A percentile compares a stretch with the other conserved stretches of the same genome.
phyloP scores from a whole-genome alignment of 1,139 yeast genomes.

The Suhomyces bokatorum region DNA sequence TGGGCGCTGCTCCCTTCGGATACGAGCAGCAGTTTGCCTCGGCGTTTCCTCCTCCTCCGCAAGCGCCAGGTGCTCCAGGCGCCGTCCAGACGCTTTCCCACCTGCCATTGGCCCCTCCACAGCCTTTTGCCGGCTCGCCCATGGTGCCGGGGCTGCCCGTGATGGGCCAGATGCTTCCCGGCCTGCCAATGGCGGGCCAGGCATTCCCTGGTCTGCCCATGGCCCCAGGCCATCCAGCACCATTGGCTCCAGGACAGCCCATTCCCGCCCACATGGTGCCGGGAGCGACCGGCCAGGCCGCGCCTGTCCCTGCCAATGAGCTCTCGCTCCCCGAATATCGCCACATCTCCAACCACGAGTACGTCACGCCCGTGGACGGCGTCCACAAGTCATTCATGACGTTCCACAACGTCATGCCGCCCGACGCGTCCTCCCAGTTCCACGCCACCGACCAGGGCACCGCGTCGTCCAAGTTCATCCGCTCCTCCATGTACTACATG shows the following conservation, averaged over 20 bases:
- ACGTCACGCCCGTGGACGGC: constrained; percentile 32
- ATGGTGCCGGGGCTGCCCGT: not conserved
- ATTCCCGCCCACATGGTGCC: constrained; percentile 1
- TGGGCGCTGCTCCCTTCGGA: not conserved
- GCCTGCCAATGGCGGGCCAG: too few species aligned
- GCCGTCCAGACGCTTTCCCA: not conserved
- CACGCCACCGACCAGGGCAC: constrained; percentile 79
- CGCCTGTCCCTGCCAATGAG: constrained; percentile 3
- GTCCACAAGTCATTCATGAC: constrained; percentile 56
- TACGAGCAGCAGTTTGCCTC: not conserved
- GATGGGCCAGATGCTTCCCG: not conserved
- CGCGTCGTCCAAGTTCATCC: constrained; percentile 75
- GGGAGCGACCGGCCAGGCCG: not conserved
- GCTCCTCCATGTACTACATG: constrained; percentile 79
- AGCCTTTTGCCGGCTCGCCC: not conserved
- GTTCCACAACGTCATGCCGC: constrained; percentile 76
- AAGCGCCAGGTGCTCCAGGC: not conserved
- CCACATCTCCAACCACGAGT: constrained; percentile 51
- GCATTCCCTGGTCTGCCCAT: not conserved
- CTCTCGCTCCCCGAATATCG: constrained; percentile 61
- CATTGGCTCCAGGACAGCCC: constrained; percentile 1
- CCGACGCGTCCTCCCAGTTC: constrained; percentile 74
- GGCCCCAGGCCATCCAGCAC: not conserved
- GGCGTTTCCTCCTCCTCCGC: constrained; percentile 1
- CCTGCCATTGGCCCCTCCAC: constrained; percentile 1